Evolutionary conservation across 495 filamentous ascomycete species (phyloP).

Genomic region (Pyrenopolyporus hunteri): DNA sequence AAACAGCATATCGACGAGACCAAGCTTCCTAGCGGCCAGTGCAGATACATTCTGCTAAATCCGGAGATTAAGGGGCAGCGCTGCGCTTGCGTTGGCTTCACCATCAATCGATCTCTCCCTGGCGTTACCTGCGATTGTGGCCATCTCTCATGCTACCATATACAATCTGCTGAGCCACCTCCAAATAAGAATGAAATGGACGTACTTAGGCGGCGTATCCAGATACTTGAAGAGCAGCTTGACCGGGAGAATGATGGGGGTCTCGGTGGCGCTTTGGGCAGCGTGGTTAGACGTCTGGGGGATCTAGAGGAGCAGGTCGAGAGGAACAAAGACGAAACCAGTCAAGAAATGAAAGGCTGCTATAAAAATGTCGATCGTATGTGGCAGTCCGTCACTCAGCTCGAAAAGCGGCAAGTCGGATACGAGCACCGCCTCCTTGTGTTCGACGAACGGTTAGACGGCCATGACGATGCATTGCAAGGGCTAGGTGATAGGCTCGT

Average conservation of each 20-base stretch:
- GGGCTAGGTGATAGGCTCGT: slow-evolving; percentile 51
- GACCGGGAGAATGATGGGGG: slow-evolving; percentile 51
- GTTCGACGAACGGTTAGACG: slow-evolving; percentile 51
- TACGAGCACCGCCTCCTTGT: slow-evolving; percentile 55
- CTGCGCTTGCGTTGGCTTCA: slow-evolving; percentile 61
- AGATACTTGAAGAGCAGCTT: slow-evolving; percentile 55
- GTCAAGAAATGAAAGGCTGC: slow-evolving; percentile 55
- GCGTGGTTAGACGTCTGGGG: slow-evolving; percentile 51
- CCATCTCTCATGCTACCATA: slow-evolving; percentile 61
- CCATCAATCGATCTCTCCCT: slow-evolving; percentile 56
- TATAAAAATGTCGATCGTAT: slow-evolving; percentile 58
- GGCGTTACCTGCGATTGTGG: slow-evolving; percentile 61
- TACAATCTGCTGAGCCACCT: slow-evolving; percentile 48
- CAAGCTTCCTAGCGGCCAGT: slow-evolving; percentile 58
- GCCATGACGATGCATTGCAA: slow-evolving; percentile 49
- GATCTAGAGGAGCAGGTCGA: slow-evolving; percentile 59
- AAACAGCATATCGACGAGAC: slow-evolving; percentile 44
- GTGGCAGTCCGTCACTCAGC: slow-evolving; percentile 56
- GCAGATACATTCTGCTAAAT: slow-evolving; percentile 60
- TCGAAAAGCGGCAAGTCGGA: slow-evolving; percentile 48
- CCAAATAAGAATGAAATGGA: slow-evolving; percentile 55
- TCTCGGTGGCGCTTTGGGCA: slow-evolving; percentile 40
- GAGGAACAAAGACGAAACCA: slow-evolving; percentile 54
- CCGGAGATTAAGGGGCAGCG: slow-evolving; percentile 61
- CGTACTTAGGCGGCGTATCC: slow-evolving; percentile 52